phyloP scores from a whole-genome alignment of 192 early-diverging fungal genomes.

The Ambispora gerdemannii region DNA sequence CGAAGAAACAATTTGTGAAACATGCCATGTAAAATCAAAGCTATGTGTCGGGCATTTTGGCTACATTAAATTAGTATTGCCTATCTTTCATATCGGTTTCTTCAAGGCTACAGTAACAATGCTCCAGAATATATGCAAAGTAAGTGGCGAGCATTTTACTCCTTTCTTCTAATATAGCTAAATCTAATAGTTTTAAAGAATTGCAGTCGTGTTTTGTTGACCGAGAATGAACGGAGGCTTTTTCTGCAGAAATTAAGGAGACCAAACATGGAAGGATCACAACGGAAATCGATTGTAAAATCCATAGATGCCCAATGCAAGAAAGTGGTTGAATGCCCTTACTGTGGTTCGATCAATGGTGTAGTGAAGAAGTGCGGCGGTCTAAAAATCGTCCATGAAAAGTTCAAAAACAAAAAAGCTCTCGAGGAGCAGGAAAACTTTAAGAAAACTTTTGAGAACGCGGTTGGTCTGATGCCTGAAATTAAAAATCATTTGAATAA shows the following conservation, averaged over 20 bases:
- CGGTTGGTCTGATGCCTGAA: slow-evolving; percentile 67
- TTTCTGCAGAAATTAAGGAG: slow-evolving; percentile 68
- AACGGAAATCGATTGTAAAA: slow-evolving; percentile 76
- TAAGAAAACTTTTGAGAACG: slow-evolving; percentile 72
- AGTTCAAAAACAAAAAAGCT: slow-evolving; percentile 79
- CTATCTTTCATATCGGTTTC: slow-evolving; percentile 98
- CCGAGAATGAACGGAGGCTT: slow-evolving; percentile 70
- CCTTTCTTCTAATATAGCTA: neutral
- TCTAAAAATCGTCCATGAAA: slow-evolving; percentile 94
- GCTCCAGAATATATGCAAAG: slow-evolving; percentile 97
- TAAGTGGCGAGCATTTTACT: slow-evolving; percentile 32
- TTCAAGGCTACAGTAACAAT: slow-evolving; percentile 86
- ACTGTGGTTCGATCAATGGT: slow-evolving; percentile 81
- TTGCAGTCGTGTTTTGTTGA: slow-evolving; percentile 85
- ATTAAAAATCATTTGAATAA: slow-evolving; percentile 72
- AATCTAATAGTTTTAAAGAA: slow-evolving; percentile 37
- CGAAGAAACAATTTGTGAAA: slow-evolving; percentile 77
- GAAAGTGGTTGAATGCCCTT: slow-evolving; percentile 79
- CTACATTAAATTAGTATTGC: slow-evolving; percentile 84
- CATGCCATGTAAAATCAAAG: slow-evolving; percentile 79
- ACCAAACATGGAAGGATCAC: slow-evolving; percentile 80
- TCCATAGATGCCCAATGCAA: slow-evolving; percentile 80
- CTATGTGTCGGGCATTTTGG: slow-evolving; percentile 98
- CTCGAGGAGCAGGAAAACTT: slow-evolving; percentile 69
- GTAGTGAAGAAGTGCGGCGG: slow-evolving; percentile 94